Percentiles rank a stretch among this genome's conserved stretches.
phyloP scores from a whole-genome alignment of 345 rosid species.

The Eucalyptus marginata region DNA sequence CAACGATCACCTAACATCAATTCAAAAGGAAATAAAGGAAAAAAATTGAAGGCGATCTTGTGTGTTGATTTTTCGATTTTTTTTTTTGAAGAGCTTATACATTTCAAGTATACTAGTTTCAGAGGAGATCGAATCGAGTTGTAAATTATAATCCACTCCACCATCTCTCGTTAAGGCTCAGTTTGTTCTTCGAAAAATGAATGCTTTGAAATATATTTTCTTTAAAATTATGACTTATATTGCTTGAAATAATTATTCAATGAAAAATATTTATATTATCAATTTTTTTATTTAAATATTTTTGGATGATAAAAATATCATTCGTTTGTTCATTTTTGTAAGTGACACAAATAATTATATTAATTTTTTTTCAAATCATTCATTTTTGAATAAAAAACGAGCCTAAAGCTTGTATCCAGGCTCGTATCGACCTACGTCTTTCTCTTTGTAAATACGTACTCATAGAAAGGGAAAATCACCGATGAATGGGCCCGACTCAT shows the following conservation, averaged over 20 bases:
- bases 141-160: not conserved
- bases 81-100: not conserved
- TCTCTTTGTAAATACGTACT: not conserved
- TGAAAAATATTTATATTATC: too few species aligned
- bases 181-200: fast-evolving
- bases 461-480: not conserved
- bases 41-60: not conserved
- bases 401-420: too few species aligned
- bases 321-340: too few species aligned
- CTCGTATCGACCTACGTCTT: too few species aligned
- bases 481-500: not conserved
- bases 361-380: too few species aligned
- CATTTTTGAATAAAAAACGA: too few species aligned
- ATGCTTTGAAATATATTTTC: too few species aligned
- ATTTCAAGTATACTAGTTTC: fast-evolving
- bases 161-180: not conserved
- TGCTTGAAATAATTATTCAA: too few species aligned
- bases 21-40: not conserved
- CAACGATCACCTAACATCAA: not conserved
- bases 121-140: not conserved
- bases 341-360: too few species aligned
- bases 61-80: not conserved
- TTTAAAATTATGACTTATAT: too few species aligned
- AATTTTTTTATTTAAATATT: too few species aligned
- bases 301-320: not conserved